Percentiles rank a stretch among this genome's conserved stretches.
Evolutionary conservation across 2,329 filamentous ascomycete species (phyloP).

Genomic region (Trichoderma sp.): DNA sequence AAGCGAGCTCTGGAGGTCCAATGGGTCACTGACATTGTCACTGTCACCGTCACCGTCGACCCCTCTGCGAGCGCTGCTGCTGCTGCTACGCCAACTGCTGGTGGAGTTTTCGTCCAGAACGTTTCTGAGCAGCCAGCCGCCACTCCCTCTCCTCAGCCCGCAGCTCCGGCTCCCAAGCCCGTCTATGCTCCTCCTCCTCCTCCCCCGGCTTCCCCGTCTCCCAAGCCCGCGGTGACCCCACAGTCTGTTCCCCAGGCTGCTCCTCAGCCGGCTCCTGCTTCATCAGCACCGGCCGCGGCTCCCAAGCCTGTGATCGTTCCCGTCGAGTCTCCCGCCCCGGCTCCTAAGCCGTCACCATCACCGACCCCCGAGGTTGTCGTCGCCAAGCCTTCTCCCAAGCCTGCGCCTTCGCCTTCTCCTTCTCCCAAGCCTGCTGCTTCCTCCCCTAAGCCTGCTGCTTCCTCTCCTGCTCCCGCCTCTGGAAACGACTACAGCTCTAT

Average conservation of each 20-base stretch:
- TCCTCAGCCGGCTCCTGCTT: not conserved
- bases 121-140: slow-evolving; percentile 15
- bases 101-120: slow-evolving; percentile 29
- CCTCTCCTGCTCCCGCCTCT: slow-evolving; percentile 18
- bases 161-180: slow-evolving; percentile 10
- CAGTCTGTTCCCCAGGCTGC: not conserved
- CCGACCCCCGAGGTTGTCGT: not conserved
- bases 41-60: slow-evolving; percentile 45
- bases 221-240: not conserved
- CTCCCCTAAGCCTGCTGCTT: not conserved
- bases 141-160: slow-evolving; percentile 7
- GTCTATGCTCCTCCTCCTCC: not conserved
- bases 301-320: not conserved
- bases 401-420: slow-evolving; percentile 1
- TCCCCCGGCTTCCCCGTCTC: not conserved
- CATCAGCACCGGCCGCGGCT: not conserved
- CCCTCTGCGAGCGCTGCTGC: slow-evolving; percentile 21
- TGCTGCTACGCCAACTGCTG: slow-evolving; percentile 21
- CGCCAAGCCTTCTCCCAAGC: not conserved
- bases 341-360: not conserved
- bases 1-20: slow-evolving; percentile 43
- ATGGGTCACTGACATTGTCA: slow-evolving; percentile 42
- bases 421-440: slow-evolving; percentile 14
- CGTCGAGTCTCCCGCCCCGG: not conserved
- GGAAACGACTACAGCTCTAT: slow-evolving; percentile 35